Evolutionary conservation across 2,329 filamentous ascomycete genomes (phyloP), one percentile per base, ranked within the genome.

Genomic region (Penicillium sp.): DNA sequence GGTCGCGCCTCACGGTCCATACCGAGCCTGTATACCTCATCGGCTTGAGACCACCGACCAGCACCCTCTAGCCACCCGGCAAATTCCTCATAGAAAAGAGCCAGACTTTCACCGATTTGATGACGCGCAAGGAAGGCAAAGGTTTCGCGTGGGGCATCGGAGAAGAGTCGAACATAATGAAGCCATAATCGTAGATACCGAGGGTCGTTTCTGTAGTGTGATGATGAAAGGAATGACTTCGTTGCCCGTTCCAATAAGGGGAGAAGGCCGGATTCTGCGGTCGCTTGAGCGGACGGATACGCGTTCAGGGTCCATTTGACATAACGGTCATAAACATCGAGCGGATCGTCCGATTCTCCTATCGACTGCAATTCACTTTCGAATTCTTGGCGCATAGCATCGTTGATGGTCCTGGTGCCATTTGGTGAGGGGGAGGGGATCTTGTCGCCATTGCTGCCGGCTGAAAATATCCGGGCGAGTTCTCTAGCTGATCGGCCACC

Each of bases 71-170:
- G 80, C 91, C 92, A 97, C 1, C 86, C 89, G 1, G 94, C 92
- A 71, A 96, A 99, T 70, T 97, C 94, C 72, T 99, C 94, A 75
- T 99, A 99, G 74, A 92, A 99, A 4, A 97, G 79, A 2, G 94
- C 94, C 3, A 99, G 82, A 0, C 82, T 81, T 69, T 97, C 92
- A 59, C 93, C 94, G 59, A 99, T 91, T 61, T 82, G 83, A 71
- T 99, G 92, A 50, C 92, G 89, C 13, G 93, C 88, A 36, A 99
- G 82, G 70, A 95, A 99, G 46, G 94, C 86, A 72, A 92, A 99
- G 0, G 90, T 91, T 75, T 99, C 94, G 51, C 93, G 87, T 2
- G 93, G 92, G n/a, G 91, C 82, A 71, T 97, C 94, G 5, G 91
- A 90, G 76, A 97, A 97, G 67, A 97, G 85, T 50, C 88, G 84